Conservation (phyloP, 2,329 filamentous ascomycete genomes). For the Cordyceps cateniannulata region DNA sequence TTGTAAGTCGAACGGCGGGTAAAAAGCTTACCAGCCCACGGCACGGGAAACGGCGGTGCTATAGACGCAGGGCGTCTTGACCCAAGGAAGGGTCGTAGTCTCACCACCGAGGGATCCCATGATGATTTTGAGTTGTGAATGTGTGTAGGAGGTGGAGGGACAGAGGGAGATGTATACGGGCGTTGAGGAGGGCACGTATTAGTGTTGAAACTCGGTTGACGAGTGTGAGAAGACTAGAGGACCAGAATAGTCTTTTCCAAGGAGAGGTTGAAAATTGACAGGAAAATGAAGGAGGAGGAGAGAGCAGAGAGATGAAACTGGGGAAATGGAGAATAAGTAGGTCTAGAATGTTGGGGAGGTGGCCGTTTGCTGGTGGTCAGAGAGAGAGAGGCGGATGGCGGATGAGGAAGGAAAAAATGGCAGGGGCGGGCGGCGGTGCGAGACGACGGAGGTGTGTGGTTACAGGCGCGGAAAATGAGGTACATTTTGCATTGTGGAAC, state of each 20-base stretch:
- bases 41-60: slow-evolving; percentile 60
- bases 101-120: slow-evolving; percentile 37
- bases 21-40: slow-evolving; percentile 58
- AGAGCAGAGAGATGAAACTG: neutral
- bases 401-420: neutral
- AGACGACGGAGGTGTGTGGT: slow-evolving; percentile 6
- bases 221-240: slow-evolving; percentile 8
- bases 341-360: slow-evolving; percentile 4
- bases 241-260: neutral
- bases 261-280: neutral
- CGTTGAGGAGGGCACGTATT: slow-evolving; percentile 13
- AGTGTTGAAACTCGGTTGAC: slow-evolving; percentile 14
- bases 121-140: slow-evolving; percentile 6
- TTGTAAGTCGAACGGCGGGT: slow-evolving; percentile 9
- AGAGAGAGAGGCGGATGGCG: neutral
- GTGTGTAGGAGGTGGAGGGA: neutral
- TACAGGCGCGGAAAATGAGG: neutral
- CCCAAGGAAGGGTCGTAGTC: slow-evolving; percentile 52
- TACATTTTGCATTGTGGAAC: neutral
- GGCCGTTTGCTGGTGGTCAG: slow-evolving; percentile 9
- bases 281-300: neutral
- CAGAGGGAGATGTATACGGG: neutral
- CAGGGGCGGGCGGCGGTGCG: no score
- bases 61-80: slow-evolving; percentile 63
- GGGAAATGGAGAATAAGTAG: slow-evolving; percentile 10